Conservation (phyloP, 2,329 filamentous ascomycete species). For the Elsinoe necatrix region DNA sequence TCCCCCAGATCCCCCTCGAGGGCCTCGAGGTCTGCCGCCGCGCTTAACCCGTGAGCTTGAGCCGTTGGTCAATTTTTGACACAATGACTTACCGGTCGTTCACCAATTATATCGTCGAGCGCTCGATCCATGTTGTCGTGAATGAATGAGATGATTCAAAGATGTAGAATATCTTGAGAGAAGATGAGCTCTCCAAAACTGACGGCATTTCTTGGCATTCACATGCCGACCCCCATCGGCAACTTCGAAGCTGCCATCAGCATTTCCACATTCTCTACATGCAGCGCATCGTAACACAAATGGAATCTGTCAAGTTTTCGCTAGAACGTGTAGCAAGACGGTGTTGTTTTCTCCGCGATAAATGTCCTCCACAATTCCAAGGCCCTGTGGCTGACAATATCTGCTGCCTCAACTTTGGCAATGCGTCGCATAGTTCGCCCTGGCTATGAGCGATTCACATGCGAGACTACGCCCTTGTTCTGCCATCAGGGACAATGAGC, state of each 20-base stretch:
- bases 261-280: no score
- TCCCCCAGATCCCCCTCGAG: conserved; percentile 21
- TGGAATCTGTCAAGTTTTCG: no score
- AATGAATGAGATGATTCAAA: not conserved
- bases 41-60: conserved; percentile 20
- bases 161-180: not conserved
- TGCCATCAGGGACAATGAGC: no score
- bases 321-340: no score
- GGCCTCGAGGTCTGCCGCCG: conserved; percentile 17
- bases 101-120: conserved; percentile 56
- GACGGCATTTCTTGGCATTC: not conserved
- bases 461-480: no score
- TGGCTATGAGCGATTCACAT: no score
- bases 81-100: conserved; percentile 45
- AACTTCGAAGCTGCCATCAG: not conserved
- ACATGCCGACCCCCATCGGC: not conserved
- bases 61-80: not conserved
- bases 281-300: no score
- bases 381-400: no score
- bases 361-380: no score
- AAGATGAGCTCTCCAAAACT: not conserved
- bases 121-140: conserved; percentile 50
- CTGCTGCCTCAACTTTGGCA: no score
- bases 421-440: no score
- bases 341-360: no score